Evolutionary conservation across 192 early-diverging fungal genomes (phyloP).

Genomic region (Coemansia sp.): DNA sequence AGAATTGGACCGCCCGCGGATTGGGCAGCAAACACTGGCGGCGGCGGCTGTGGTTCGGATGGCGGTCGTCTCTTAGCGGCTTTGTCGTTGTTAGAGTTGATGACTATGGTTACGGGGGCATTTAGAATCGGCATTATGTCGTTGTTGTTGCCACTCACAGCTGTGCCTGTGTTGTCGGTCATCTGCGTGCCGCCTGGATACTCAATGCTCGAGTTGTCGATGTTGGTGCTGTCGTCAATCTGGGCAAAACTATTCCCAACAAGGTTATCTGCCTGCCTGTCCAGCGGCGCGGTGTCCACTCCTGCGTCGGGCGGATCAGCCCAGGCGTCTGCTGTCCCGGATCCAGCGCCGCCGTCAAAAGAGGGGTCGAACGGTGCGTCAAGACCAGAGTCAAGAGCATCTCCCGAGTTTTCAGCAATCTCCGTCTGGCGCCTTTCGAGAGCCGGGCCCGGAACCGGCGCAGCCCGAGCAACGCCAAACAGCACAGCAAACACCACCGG

Average conservation of each 20-base stretch:
- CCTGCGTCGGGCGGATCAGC: not conserved
- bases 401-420: not conserved
- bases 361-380: not conserved
- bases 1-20: not conserved
- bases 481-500: not conserved
- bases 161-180: conserved; percentile 45
- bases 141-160: conserved; percentile 50
- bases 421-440: conserved; percentile 3
- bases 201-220: conserved; percentile 23
- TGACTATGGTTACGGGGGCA: conserved; percentile 50
- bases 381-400: not conserved
- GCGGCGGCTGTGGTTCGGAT: not conserved
- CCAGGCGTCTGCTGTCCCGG: not conserved
- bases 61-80: not conserved
- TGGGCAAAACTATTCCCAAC: conserved; percentile 41
- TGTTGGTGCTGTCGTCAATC: conserved; percentile 40
- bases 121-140: conserved; percentile 53
- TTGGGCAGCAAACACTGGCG: not conserved
- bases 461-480: not conserved
- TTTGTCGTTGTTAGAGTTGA: conserved; percentile 19
- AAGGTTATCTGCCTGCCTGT: conserved; percentile 17
- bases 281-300: conserved; percentile 3
- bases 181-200: conserved; percentile 41
- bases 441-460: not conserved
- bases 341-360: not conserved